Percentiles rank a stretch among this genome's conserved stretches.
These are phyloP conservation scores for Cordyceps farinosa DNA, from an alignment of 2,329 filamentous ascomycete species.

Conservation along the genomic window DNA sequence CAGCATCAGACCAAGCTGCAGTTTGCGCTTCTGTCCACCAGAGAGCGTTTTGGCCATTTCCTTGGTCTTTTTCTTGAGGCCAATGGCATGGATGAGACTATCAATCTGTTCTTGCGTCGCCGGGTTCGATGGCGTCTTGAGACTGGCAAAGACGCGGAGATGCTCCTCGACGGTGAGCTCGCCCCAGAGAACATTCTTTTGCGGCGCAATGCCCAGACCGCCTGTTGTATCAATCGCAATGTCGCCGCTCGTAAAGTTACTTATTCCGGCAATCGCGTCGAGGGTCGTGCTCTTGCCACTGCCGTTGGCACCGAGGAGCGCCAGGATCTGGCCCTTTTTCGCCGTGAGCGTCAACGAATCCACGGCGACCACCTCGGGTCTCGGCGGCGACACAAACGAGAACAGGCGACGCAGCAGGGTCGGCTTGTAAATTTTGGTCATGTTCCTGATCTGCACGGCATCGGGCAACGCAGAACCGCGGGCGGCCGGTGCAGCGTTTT, in stretches of 20 bases:
- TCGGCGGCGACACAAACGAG: conserved; percentile 43
- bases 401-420: conserved; percentile 54
- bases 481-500: conserved; percentile 32
- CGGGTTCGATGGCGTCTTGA: conserved; percentile 54
- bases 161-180: conserved; percentile 69
- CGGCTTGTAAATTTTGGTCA: conserved; percentile 72
- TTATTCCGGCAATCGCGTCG: conserved; percentile 30
- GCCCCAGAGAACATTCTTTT: conserved; percentile 75
- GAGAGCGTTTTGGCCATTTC: conserved; percentile 63
- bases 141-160: conserved; percentile 63
- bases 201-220: conserved; percentile 69
- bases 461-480: conserved; percentile 29
- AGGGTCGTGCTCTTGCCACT: conserved; percentile 70
- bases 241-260: conserved; percentile 51
- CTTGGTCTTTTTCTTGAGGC: conserved; percentile 60
- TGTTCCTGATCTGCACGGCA: conserved; percentile 64
- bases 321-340: conserved; percentile 71
- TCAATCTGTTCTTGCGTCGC: conserved; percentile 41
- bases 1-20: conserved; percentile 76
- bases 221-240: conserved; percentile 63
- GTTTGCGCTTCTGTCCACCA: conserved; percentile 72
- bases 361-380: conserved; percentile 70
- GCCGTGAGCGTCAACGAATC: conserved; percentile 65
- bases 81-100: conserved; percentile 58
- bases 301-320: conserved; percentile 62